Evolutionary conservation across 2,329 filamentous ascomycete genomes (phyloP), one percentile per base, ranked within the genome.

Genomic region (Aspergillus felis): DNA sequence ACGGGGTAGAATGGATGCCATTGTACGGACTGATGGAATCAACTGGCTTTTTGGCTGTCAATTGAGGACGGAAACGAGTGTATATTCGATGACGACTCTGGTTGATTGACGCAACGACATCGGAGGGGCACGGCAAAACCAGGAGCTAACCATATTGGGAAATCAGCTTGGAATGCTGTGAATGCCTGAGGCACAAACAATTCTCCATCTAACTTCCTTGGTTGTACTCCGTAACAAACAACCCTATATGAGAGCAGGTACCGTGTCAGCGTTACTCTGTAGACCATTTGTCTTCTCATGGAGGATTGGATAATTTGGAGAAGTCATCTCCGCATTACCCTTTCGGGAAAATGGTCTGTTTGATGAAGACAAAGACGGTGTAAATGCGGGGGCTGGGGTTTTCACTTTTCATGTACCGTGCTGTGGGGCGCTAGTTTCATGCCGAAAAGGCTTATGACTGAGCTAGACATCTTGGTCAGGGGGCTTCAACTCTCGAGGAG

Each of bases 1-100:
- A 50, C 67, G 68, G 46, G 70, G 57, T 22, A 66, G 55, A 41
- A 69, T 61, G 5, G 67, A 67, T 55, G 69, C 64, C 71, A 73
- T 73, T 55, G 54, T 66, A 32, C 4, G 17, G 44, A 47, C n/a
- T 3, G 44, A 24, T 4, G 6, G 44, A 3, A 35, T 3, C 10
- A 38, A 4, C 5, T 38, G 32, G 32, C 22, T 12, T 44, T 51
- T 22, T 2, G n/a, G n/a, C n/a, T 2, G 22, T 20, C 8, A 44
- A 24, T 44, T 44, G 41, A 22, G n/a, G 44, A n/a, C 2, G 5
- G 32, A 35, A 20, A 20, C 3, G 41, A 44, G 41, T 12, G n/a
- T 44, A 10, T 44, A 4, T 44, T 2, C 41, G 22, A 44, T 47
- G 44, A 7, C 10, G 44, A 27, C 22, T 22, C 17, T 47, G 22